Evolutionary conservation across 2,329 filamentous ascomycete genomes (phyloP).

Genomic region (Fusarium newnesense): DNA sequence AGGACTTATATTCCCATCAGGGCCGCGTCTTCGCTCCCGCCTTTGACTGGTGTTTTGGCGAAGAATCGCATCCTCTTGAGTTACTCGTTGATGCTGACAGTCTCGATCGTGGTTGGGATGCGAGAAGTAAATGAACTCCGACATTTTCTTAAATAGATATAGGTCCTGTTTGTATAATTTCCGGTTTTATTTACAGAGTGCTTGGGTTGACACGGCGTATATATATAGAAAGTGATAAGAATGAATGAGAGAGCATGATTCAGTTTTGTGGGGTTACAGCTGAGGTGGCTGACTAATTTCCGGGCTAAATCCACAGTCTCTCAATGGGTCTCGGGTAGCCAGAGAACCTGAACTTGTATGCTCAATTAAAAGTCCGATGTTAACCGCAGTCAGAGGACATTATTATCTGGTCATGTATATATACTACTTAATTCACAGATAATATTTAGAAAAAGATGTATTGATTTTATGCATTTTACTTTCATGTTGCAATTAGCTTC

Average conservation of each 20-base stretch:
- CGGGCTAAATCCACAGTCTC: too few species aligned
- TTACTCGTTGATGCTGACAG: neutral
- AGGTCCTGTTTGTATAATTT: rapidly evolving
- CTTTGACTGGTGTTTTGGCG: rapidly evolving
- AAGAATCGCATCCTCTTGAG: rapidly evolving
- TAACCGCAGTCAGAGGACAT: too few species aligned
- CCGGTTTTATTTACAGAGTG: rapidly evolving
- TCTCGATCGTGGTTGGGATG: rapidly evolving
- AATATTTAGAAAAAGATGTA: too few species aligned
- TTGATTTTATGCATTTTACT: too few species aligned
- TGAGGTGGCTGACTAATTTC: too few species aligned
- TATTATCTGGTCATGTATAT: too few species aligned
- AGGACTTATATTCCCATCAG: rapidly evolving
- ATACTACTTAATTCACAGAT: too few species aligned
- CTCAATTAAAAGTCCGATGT: too few species aligned
- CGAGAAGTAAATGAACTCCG: rapidly evolving
- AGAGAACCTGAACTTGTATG: too few species aligned
- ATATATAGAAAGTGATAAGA: neutral
- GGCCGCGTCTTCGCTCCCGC: rapidly evolving
- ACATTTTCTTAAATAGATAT: neutral
- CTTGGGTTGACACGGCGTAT: rapidly evolving
- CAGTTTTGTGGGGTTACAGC: neutral
- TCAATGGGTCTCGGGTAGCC: too few species aligned
- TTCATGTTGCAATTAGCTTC: too few species aligned
- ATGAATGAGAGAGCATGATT: neutral